Evolutionary conservation across 2,329 filamentous ascomycete genomes (phyloP).

Genomic region (Penicillium sp.): DNA sequence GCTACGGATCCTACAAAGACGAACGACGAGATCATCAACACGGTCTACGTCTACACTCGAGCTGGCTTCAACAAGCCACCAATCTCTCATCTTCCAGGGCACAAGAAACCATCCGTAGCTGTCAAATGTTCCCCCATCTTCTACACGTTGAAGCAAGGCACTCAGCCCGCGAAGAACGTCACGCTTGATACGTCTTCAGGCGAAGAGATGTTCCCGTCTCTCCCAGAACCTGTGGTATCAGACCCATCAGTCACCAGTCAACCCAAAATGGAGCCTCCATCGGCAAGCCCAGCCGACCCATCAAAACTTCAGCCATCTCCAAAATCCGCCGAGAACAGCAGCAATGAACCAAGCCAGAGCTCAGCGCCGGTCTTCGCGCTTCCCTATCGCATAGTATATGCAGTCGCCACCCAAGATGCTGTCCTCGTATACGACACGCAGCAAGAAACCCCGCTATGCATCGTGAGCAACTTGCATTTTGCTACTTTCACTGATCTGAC

Average conservation of each 20-base stretch:
- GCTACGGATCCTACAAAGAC: conserved; percentile 66
- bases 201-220: conserved; percentile 75
- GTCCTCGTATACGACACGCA: conserved; percentile 96
- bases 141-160: conserved; percentile 71
- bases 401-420: conserved; percentile 93
- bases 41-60: conserved; percentile 95
- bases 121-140: conserved; percentile 89
- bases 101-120: conserved; percentile 96
- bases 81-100: conserved; percentile 88
- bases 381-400: conserved; percentile 92
- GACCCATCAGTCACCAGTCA: conserved; percentile 41
- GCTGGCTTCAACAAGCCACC: conserved; percentile 96
- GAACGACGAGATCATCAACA: conserved; percentile 86
- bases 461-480: conserved; percentile 96
- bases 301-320: conserved; percentile 54
- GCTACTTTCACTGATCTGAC: conserved; percentile 95
- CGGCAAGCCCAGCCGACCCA: conserved; percentile 46
- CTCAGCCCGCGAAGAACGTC: conserved; percentile 75
- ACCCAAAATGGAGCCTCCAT: conserved; percentile 74
- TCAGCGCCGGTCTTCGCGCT: conserved; percentile 68
- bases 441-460: conserved; percentile 85
- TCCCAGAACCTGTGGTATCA: conserved; percentile 76
- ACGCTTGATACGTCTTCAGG: conserved; percentile 89
- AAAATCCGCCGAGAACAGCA: conserved; percentile 50
- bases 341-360: conserved; percentile 51